phyloP scores from a whole-genome alignment of 495 filamentous ascomycete genomes.

The Hypoxylon crocopeplum region DNA sequence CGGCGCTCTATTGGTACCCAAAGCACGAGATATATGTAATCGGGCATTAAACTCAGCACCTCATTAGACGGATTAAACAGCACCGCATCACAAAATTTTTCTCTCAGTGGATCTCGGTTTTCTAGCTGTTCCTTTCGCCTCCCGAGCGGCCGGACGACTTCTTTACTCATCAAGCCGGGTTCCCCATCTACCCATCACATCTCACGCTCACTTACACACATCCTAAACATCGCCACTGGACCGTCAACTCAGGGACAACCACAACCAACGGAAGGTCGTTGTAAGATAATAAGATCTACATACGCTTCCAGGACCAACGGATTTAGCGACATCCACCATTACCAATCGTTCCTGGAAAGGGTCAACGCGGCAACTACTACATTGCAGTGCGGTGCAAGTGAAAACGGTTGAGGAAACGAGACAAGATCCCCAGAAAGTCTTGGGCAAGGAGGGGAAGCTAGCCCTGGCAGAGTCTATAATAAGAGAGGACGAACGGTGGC shows the following conservation, averaged over 20 bases:
- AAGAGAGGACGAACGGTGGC: constrained; percentile 15
- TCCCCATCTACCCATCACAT: constrained; percentile 9
- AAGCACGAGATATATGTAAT: constrained; percentile 29
- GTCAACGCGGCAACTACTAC: constrained; percentile 5
- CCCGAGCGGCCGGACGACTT: neutral
- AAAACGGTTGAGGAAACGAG: constrained; percentile 1
- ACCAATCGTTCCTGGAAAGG: constrained; percentile 8
- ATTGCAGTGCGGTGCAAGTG: neutral
- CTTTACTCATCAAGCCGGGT: neutral
- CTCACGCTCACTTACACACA: constrained; percentile 16
- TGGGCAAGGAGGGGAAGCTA: constrained; percentile 9
- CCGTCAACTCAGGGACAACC: constrained; percentile 6
- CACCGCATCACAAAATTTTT: constrained; percentile 10
- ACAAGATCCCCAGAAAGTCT: neutral
- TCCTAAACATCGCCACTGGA: constrained; percentile 22
- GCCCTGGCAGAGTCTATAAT: constrained; percentile 12
- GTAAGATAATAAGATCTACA: constrained; percentile 27
- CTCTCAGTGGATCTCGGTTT: constrained; percentile 14
- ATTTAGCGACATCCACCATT: constrained; percentile 18
- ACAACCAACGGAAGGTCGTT: constrained; percentile 17
- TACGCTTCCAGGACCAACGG: constrained; percentile 12
- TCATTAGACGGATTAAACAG: constrained; percentile 25
- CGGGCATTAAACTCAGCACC: constrained; percentile 32
- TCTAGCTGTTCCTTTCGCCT: constrained; percentile 19
- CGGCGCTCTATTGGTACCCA: constrained; percentile 38